Evolutionary conservation across 225 moss, liverwort and hornwort genomes (phyloP).

Genomic region (Anthoceros angustus): DNA sequence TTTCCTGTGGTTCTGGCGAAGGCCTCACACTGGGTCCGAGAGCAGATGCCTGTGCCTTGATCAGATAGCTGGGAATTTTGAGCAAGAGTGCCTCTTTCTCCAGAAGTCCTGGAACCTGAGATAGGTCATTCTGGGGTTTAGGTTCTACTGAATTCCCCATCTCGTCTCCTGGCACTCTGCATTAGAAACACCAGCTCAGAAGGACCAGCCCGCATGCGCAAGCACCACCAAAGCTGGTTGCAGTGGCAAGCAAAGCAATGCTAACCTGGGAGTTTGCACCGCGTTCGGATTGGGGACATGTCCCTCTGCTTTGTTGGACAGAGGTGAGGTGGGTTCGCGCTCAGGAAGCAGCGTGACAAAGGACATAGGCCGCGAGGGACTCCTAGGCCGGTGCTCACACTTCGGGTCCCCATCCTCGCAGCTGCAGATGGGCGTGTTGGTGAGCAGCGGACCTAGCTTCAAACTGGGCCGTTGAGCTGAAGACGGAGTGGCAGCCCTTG

Average conservation of each 20-base stretch:
- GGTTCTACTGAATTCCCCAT: background rate
- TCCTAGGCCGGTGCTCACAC: background rate
- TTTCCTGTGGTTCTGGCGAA: constrained; percentile 3
- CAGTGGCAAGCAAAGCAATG: background rate
- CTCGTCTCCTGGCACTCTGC: constrained; percentile 1
- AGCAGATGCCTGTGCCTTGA: constrained; percentile 1
- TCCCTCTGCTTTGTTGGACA: background rate
- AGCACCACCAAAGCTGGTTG: background rate
- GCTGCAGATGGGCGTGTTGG: background rate
- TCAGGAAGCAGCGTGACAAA: background rate
- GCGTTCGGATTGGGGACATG: background rate
- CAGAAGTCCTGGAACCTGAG: background rate
- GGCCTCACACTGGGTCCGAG: background rate
- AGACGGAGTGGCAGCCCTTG: background rate
- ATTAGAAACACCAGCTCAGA: background rate
- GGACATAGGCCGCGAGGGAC: background rate
- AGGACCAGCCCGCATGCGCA: background rate
- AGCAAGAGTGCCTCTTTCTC: background rate
- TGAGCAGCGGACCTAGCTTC: background rate
- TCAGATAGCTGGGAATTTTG: background rate
- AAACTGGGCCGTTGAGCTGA: background rate
- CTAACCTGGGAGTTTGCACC: background rate
- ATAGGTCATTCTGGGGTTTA: background rate
- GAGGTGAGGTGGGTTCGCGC: background rate
- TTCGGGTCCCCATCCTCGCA: background rate